Evolutionary conservation across 2,329 filamentous ascomycete species (phyloP).

Genomic region (Nemania diffusa): DNA sequence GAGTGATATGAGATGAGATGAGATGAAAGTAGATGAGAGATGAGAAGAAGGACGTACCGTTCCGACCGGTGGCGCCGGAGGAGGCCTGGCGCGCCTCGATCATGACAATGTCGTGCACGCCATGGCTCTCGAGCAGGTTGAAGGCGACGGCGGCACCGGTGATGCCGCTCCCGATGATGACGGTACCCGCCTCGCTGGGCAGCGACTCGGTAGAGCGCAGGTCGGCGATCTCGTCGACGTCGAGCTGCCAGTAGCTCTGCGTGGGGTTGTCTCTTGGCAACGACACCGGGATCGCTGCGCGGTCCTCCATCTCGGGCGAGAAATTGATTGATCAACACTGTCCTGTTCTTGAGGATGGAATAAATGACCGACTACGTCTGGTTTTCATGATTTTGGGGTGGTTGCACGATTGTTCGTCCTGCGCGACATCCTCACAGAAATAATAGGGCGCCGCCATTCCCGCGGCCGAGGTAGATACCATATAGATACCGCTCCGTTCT

Average conservation of each 20-base stretch:
- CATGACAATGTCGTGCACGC: slow-evolving; percentile 62
- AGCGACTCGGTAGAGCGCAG: slow-evolving; percentile 61
- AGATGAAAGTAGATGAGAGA: neutral
- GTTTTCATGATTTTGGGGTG: too few relatives aligned
- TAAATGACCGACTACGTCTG: too few relatives aligned
- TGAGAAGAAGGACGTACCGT: slow-evolving; percentile 48
- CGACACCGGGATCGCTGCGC: slow-evolving; percentile 52
- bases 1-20: too few relatives aligned
- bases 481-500: neutral
- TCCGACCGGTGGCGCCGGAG: slow-evolving; percentile 73
- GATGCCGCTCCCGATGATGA: slow-evolving; percentile 73
- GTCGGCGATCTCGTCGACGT: slow-evolving; percentile 62
- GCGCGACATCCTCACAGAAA: neutral
- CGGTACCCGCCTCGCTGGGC: slow-evolving; percentile 64
- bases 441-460: neutral
- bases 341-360: neutral
- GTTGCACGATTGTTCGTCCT: neutral
- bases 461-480: too few relatives aligned
- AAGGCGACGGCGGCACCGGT: slow-evolving; percentile 69
- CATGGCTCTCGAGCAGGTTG: slow-evolving; percentile 58
- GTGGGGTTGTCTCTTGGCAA: slow-evolving; percentile 65
- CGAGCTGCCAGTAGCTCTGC: slow-evolving; percentile 70
- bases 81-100: slow-evolving; percentile 73
- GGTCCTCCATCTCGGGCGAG: slow-evolving; percentile 50
- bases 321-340: neutral